Percentiles rank a stretch among this genome's conserved stretches.
These are phyloP conservation scores for Aspergillus flavus DNA, from an alignment of 2,329 filamentous ascomycete species.

Conservation along the genomic window DNA sequence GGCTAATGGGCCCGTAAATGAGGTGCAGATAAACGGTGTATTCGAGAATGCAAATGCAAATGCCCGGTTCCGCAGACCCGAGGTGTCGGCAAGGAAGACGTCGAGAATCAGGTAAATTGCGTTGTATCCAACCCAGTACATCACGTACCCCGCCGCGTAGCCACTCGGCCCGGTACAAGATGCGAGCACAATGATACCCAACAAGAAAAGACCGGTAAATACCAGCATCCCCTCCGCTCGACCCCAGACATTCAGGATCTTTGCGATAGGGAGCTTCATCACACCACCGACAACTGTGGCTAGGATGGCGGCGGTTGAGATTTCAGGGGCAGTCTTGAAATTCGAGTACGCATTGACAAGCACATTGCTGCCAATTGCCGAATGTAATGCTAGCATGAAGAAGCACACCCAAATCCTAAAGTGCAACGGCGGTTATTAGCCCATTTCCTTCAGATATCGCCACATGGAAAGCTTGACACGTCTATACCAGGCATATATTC, in stretches of 20 bases:
- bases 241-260: constrained; percentile 65
- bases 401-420: constrained; percentile 51
- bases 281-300: constrained; percentile 60
- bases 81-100: constrained; percentile 67
- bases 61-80: constrained; percentile 61
- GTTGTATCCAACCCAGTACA: constrained; percentile 62
- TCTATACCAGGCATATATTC: constrained; percentile 33
- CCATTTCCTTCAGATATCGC: no score
- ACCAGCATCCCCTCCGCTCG: constrained; percentile 60
- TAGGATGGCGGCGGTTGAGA: constrained; percentile 57
- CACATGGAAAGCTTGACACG: no score
- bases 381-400: constrained; percentile 51
- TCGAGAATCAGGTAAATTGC: constrained; percentile 60
- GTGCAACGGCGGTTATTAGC: constrained; percentile 5
- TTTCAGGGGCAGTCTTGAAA: constrained; percentile 55
- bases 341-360: constrained; percentile 55
- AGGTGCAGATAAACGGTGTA: constrained; percentile 66
- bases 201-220: constrained; percentile 50
- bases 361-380: constrained; percentile 46
- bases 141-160: constrained; percentile 65
- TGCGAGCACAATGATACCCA: constrained; percentile 64
- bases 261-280: constrained; percentile 63
- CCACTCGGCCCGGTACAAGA: constrained; percentile 61
- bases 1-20: constrained; percentile 57
- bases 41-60: constrained; percentile 62